Conservation (phyloP, 768 basidiomycete genomes). For the Russula dissimulans region DNA sequence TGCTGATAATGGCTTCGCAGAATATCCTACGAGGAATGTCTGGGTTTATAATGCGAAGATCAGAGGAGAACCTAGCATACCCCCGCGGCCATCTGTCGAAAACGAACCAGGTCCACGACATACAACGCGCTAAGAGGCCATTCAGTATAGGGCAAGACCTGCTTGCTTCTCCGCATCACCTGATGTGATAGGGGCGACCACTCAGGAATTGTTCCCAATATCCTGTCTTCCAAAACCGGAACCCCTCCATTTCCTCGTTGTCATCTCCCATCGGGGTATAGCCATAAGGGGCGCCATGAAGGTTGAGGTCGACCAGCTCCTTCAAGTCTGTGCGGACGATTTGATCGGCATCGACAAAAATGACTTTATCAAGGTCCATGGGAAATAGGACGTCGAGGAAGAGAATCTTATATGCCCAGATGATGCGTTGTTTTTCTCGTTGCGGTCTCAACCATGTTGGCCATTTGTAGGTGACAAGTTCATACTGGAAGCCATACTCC, state of each 20-base stretch:
- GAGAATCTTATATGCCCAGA: slow-evolving; percentile 99
- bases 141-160: background rate
- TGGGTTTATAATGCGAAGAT: background rate
- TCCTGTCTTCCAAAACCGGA: slow-evolving; percentile 97
- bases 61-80: slow-evolving; percentile 27
- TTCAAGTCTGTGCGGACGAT: slow-evolving; percentile 95
- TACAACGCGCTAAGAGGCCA: slow-evolving; percentile 67
- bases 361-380: slow-evolving; percentile 97
- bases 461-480: slow-evolving; percentile 98
- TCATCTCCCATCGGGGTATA: slow-evolving; percentile 98
- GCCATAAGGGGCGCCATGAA: slow-evolving; percentile 89
- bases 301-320: slow-evolving; percentile 87
- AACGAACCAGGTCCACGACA: slow-evolving; percentile 89
- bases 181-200: slow-evolving; percentile 90
- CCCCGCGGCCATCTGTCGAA: slow-evolving; percentile 70
- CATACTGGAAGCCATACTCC: slow-evolving; percentile 91
- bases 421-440: slow-evolving; percentile 95
- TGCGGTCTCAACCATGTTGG: slow-evolving; percentile 96
- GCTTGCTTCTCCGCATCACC: slow-evolving; percentile 34
- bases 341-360: slow-evolving; percentile 97
- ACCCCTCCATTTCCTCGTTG: slow-evolving; percentile 92
- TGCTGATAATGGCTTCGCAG: slow-evolving; percentile 88
- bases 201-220: slow-evolving; percentile 87
- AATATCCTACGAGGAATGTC: slow-evolving; percentile 48
- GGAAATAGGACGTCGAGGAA: slow-evolving; percentile 99